These are phyloP conservation scores for Niebla homalea DNA, from an alignment of 495 filamentous ascomycete species.

Conservation along the genomic window DNA sequence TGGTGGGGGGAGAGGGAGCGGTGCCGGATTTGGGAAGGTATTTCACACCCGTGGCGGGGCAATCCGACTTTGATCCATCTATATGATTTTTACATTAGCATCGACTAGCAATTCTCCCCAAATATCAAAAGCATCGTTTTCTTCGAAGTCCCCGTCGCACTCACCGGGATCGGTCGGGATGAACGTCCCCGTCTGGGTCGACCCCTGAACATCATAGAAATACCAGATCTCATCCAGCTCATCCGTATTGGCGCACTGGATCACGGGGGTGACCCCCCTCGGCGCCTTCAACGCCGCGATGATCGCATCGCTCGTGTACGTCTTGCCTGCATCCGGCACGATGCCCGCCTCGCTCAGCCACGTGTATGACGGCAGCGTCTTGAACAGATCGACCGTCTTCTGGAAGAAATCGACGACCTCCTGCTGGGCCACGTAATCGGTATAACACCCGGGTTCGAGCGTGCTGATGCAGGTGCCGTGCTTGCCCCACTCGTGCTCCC, in stretches of 20 bases:
- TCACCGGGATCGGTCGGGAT: slow-evolving; percentile 48
- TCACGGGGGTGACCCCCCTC: slow-evolving; percentile 52
- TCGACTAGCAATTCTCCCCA: no score
- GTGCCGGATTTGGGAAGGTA: slow-evolving; percentile 51
- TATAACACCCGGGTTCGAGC: slow-evolving; percentile 61
- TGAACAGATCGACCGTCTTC: slow-evolving; percentile 40
- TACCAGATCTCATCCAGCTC: slow-evolving; percentile 75
- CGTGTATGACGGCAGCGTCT: slow-evolving; percentile 31
- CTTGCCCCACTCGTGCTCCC: slow-evolving; percentile 82
- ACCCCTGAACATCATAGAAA: slow-evolving; percentile 66
- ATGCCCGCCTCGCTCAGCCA: slow-evolving; percentile 37
- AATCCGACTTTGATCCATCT: slow-evolving; percentile 52
- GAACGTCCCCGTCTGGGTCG: slow-evolving; percentile 62
- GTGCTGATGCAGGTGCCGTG: slow-evolving; percentile 54
- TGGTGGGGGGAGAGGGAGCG: slow-evolving; percentile 13
- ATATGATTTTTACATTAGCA: no score
- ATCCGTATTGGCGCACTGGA: slow-evolving; percentile 46
- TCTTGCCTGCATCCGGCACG: slow-evolving; percentile 28
- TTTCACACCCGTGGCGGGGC: slow-evolving; percentile 45
- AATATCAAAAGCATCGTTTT: no score
- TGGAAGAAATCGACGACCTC: slow-evolving; percentile 51
- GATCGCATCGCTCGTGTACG: slow-evolving; percentile 51
- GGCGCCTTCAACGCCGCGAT: slow-evolving; percentile 46
- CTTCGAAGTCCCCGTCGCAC: no score
- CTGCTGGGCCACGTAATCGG: slow-evolving; percentile 33